Conservation (phyloP, 345 rosid species). For the Gossypium anomalum region DNA sequence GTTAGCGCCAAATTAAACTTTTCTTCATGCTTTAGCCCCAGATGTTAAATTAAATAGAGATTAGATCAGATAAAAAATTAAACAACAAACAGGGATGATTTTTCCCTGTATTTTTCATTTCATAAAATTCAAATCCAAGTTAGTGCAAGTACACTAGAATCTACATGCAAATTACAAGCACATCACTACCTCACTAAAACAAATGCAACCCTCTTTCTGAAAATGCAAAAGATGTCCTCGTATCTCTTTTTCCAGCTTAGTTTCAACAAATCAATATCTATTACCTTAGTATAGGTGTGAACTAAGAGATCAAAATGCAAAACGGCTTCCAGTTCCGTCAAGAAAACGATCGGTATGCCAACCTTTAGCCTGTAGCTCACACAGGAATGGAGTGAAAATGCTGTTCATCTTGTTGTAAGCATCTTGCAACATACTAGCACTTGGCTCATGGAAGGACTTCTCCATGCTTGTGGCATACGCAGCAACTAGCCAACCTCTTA, state of each 20-base stretch:
- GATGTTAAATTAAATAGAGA: too few species aligned
- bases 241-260: constrained; percentile 1
- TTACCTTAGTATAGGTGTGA: background rate
- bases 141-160: background rate
- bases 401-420: constrained; percentile 64
- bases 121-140: background rate
- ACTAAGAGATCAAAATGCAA: constrained; percentile 40
- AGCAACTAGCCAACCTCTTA: constrained; percentile 95
- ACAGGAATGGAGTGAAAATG: constrained; percentile 46
- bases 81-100: background rate
- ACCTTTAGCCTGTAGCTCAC: constrained; percentile 71
- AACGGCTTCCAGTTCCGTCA: constrained; percentile 80
- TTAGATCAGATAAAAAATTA: too few species aligned
- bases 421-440: constrained; percentile 36
- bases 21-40: too few species aligned
- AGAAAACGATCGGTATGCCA: constrained; percentile 92
- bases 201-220: background rate
- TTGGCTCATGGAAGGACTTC: constrained; percentile 31
- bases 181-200: constrained; percentile 1
- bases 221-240: background rate
- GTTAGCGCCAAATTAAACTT: too few species aligned
- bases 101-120: background rate
- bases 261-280: background rate
- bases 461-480: constrained; percentile 51
- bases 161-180: background rate